Base-by-base conservation (phyloP, 495 filamentous ascomycete species). In the Penicillium canescens region DNA sequence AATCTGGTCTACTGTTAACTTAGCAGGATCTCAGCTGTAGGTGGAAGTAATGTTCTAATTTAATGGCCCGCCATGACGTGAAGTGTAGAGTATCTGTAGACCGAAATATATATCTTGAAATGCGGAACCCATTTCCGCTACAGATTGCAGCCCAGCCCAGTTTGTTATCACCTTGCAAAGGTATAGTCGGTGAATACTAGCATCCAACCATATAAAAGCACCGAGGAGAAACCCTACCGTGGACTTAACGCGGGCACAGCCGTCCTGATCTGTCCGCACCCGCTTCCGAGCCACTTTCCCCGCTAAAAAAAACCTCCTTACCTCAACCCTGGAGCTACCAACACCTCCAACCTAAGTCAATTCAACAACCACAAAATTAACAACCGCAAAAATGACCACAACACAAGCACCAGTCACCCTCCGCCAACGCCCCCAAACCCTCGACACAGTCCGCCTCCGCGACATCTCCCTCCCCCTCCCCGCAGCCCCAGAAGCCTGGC, bases 401-500 rank as follows among this genome's bases (percentile, higher is more conserved):
- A 52, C 58, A 48, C 42, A 63, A 35, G 18, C 18, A 1, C 18
- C 18, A 18, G 50, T 74, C n/a, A 62, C 71, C 44, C 69, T 75
- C 37, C 72, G 73, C 26, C 43, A 65, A 20, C 62, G 51, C 20
- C 74, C 75, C 1, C 58, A 61, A 4, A 58, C 73, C 33, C 68
- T 77, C 21, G 74, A 78, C 54, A 71, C 65, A 50, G 68, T 78
- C 52, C 62, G 63, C 33, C 74, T 78, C 16, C 70, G 63, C 52
- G 60, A 74, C 48, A 75, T 77, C 56, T 61, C 73, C 24, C 70
- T 77, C 18, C 66, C 71, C n/a, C 64, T 78, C 40, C 70, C 73
- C 39, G 61, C 62, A 35, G 76, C 69, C 26, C 73, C 73, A 49
- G 76, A 78, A 52, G 60, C 76, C 54, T 78, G 76, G 76, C 73